Evolutionary conservation across 345 rosid genomes (phyloP).

Genomic region (Arabidopsis suecica): DNA sequence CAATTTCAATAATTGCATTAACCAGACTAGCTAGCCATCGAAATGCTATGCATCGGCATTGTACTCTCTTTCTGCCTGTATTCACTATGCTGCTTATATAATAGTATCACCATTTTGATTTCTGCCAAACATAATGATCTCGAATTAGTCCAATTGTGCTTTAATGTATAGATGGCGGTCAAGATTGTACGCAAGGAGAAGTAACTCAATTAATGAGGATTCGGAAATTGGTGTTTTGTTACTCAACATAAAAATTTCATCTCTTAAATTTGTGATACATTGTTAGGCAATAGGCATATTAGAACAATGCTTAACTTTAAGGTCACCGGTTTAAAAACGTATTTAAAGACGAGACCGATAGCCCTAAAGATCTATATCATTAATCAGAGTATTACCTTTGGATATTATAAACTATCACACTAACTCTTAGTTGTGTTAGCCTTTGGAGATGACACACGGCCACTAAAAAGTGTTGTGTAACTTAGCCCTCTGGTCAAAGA

Average conservation of each 20-base stretch:
- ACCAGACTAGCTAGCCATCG: slow-evolving; percentile 3
- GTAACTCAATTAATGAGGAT: slow-evolving; percentile 3
- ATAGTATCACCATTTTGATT: slow-evolving; percentile 2
- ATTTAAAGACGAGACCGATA: too few species aligned
- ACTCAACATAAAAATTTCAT: not conserved
- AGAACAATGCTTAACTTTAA: too few species aligned
- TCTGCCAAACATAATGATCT: not conserved
- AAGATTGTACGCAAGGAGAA: not conserved
- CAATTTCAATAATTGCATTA: slow-evolving; percentile 20
- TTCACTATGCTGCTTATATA: not conserved
- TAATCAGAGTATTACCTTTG: too few species aligned
- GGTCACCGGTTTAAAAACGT: too few species aligned
- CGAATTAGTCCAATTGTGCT: not conserved
- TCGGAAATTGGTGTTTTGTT: not conserved
- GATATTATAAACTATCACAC: too few species aligned
- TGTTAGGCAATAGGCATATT: too few species aligned
- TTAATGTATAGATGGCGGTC: not conserved
- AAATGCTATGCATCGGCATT: slow-evolving; percentile 35
- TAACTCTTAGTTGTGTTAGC: too few species aligned
- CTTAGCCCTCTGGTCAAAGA: not conserved
- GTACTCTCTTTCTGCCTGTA: slow-evolving; percentile 16
- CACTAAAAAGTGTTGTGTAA: not conserved
- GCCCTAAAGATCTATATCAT: too few species aligned
- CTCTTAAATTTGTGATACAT: not conserved
- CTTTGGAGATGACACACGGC: too few species aligned